Conservation (phyloP, 768 basidiomycete genomes). For the Favolaschia claudopus region DNA sequence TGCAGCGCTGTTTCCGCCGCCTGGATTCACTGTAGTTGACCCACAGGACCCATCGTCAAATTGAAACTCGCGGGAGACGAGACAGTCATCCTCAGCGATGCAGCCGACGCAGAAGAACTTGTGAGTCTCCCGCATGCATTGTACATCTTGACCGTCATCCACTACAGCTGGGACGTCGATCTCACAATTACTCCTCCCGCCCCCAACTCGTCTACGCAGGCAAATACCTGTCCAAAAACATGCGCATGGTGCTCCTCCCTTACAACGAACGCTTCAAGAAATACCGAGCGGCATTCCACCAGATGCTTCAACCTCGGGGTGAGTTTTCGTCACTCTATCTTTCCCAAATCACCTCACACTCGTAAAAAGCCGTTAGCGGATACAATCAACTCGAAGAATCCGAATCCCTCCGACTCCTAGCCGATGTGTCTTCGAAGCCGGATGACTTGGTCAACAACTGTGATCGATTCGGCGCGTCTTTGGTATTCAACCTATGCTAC, state of each 20-base stretch:
- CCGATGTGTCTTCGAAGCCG: background rate
- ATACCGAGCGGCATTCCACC: background rate
- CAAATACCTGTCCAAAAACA: background rate
- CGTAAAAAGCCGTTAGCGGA: background rate
- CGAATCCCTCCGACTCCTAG: background rate
- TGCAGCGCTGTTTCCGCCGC: too few species aligned
- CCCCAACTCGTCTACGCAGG: background rate
- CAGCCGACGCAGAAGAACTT: background rate
- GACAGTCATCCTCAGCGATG: background rate
- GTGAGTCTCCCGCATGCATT: background rate
- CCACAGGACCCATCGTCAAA: background rate
- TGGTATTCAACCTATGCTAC: slow-evolving; percentile 31
- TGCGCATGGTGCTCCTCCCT: background rate
- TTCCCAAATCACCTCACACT: too few species aligned
- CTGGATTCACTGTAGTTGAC: too few species aligned
- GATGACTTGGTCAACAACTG: background rate
- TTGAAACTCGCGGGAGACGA: background rate
- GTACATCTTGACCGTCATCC: background rate
- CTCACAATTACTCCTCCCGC: background rate
- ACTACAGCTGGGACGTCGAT: background rate
- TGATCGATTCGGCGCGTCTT: slow-evolving; percentile 27
- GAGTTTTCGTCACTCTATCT: too few species aligned
- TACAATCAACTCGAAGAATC: background rate
- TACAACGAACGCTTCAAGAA: background rate
- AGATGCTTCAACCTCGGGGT: background rate